Evolutionary conservation across 2,329 filamentous ascomycete genomes (phyloP).

Genomic region (Ploettnerulaceae sp.): DNA sequence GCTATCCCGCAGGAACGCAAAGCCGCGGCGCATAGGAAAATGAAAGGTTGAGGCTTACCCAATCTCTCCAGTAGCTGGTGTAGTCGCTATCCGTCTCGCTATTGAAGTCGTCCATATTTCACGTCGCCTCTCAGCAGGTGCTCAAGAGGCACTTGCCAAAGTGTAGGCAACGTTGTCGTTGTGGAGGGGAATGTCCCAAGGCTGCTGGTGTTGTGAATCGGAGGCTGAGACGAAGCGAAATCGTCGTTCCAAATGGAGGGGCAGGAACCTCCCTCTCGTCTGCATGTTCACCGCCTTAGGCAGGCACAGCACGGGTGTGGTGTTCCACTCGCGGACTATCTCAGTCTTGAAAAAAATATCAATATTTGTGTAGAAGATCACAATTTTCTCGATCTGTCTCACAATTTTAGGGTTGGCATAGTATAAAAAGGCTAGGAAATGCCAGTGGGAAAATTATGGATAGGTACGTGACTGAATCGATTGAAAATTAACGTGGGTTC

Average conservation of each 20-base stretch:
- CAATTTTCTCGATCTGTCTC: no score
- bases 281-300: no score
- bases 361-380: no score
- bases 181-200: slow-evolving; percentile 4
- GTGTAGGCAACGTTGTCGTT: slow-evolving; percentile 23
- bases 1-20: neutral
- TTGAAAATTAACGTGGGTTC: no score
- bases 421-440: no score
- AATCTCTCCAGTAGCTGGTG: slow-evolving; percentile 98
- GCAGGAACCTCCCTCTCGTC: no score
- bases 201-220: slow-evolving; percentile 6
- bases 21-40: slow-evolving; percentile 21
- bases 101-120: slow-evolving; percentile 87
- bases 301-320: no score
- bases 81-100: slow-evolving; percentile 99
- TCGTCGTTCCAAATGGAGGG: neutral
- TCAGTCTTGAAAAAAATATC: no score
- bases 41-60: slow-evolving; percentile 60
- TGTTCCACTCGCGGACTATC: no score
- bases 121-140: slow-evolving; percentile 28
- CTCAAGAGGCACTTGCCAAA: slow-evolving; percentile 29
- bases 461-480: no score
- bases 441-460: no score
- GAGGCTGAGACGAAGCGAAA: neutral
- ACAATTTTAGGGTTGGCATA: no score